phyloP scores from a whole-genome alignment of 2,329 filamentous ascomycete species.

The Fusarium fracticaudum region DNA sequence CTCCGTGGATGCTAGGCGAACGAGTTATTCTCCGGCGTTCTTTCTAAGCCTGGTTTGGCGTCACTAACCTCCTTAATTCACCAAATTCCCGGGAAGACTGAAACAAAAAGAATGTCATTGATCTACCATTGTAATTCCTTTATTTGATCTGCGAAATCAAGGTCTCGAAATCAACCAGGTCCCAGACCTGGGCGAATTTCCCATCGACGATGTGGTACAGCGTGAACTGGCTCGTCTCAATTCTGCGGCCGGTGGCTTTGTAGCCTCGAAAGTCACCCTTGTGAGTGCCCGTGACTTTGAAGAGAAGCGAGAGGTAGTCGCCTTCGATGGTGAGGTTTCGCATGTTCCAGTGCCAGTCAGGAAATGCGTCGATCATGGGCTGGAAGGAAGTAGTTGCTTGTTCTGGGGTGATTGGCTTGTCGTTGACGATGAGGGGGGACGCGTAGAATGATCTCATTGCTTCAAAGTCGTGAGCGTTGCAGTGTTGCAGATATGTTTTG shows the following conservation, averaged over 20 bases:
- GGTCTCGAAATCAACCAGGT: slow-evolving; percentile 4
- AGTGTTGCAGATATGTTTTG: slow-evolving; percentile 1
- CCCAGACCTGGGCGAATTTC: slow-evolving; percentile 1
- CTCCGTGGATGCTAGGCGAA: background rate
- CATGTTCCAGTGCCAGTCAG: slow-evolving; percentile 8
- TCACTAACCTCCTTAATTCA: background rate
- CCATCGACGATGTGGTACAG: slow-evolving; percentile 11
- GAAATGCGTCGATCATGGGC: slow-evolving; percentile 5
- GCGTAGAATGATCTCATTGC: slow-evolving; percentile 1
- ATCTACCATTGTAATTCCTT: background rate
- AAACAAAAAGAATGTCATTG: background rate
- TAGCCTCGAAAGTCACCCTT: background rate
- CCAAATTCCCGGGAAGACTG: background rate
- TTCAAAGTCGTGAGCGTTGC: slow-evolving; percentile 8
- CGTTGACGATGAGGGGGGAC: slow-evolving; percentile 1
- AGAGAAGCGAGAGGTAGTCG: background rate
- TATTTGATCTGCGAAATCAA: slow-evolving; percentile 10
- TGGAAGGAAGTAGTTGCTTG: background rate
- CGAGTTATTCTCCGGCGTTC: background rate
- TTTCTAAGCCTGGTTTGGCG: background rate
- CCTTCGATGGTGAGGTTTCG: background rate
- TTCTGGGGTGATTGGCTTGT: background rate
- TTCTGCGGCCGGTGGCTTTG: background rate
- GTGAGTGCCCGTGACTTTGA: slow-evolving; percentile 2
- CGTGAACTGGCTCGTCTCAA: slow-evolving; percentile 8